A percentile compares a stretch with the other conserved stretches of the same genome.
These are phyloP conservation scores for Metschnikowia noctiluminum DNA, from an alignment of 805 yeast species.

Conservation along the genomic window DNA sequence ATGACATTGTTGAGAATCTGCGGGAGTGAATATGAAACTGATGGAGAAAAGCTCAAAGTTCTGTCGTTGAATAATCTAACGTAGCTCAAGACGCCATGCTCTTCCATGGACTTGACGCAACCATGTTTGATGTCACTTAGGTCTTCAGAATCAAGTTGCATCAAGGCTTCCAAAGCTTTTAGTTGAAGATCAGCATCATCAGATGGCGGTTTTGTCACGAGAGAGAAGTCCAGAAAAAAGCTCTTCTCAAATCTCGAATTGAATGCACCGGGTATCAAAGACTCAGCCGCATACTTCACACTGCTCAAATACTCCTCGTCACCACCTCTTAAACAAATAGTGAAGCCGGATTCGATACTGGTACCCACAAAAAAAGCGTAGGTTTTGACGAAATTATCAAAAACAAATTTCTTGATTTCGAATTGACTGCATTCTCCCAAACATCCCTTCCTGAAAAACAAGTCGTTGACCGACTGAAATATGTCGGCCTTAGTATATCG, in stretches of 20 bases:
- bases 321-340: constrained; percentile 83
- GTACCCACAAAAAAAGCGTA: constrained; percentile 81
- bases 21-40: constrained; percentile 73
- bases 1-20: constrained; percentile 54
- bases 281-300: constrained; percentile 75
- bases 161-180: constrained; percentile 5
- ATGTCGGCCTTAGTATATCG: constrained; percentile 81
- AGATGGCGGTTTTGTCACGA: not conserved
- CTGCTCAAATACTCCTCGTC: constrained; percentile 56
- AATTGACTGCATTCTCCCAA: constrained; percentile 75
- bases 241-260: constrained; percentile 70
- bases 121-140: constrained; percentile 12
- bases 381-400: constrained; percentile 57
- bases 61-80: constrained; percentile 43
- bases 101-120: constrained; percentile 25
- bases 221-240: constrained; percentile 14
- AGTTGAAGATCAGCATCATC: not conserved
- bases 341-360: constrained; percentile 69
- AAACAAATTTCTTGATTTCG: constrained; percentile 65
- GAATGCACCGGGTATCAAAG: constrained; percentile 74
- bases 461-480: constrained; percentile 78
- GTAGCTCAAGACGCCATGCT: constrained; percentile 33
- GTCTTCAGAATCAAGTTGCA: constrained; percentile 9
- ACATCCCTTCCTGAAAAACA: constrained; percentile 56
- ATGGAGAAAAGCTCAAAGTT: constrained; percentile 78